These are phyloP conservation scores for Kentomonas sorsogonicus DNA, from an alignment of 208 protist genomes.

Conservation along the genomic window DNA sequence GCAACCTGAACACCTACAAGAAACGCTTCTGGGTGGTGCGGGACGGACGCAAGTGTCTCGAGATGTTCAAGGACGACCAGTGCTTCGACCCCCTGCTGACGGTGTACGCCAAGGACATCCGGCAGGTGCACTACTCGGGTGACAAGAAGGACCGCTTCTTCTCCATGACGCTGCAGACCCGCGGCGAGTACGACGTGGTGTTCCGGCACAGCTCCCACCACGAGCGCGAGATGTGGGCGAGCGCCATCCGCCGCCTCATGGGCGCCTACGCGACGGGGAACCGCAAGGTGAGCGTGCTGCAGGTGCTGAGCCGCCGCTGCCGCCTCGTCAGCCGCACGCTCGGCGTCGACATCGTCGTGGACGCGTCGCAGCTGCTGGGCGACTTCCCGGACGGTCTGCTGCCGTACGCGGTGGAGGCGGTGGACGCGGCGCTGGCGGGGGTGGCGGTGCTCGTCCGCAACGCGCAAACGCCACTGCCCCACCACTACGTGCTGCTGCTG, in stretches of 20 bases:
- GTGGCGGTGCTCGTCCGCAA: conserved; percentile 43
- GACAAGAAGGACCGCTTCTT: conserved; percentile 81
- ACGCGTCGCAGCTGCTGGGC: conserved; percentile 33
- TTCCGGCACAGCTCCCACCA: conserved; percentile 64
- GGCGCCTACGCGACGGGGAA: conserved; percentile 55
- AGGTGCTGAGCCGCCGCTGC: conserved; percentile 39
- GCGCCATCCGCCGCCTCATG: conserved; percentile 67
- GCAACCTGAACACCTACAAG: conserved; percentile 49
- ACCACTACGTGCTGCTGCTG: conserved; percentile 54
- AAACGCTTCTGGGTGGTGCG: conserved; percentile 83
- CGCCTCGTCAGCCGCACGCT: conserved; percentile 37
- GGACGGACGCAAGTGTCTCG: conserved; percentile 33
- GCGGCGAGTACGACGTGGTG: conserved; percentile 33
- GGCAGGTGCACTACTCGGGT: conserved; percentile 60
- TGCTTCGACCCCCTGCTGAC: conserved; percentile 39
- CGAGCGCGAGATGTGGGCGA: conserved; percentile 65
- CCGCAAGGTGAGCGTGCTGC: conserved; percentile 38
- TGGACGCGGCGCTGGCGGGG: conserved; percentile 57
- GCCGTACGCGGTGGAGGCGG: conserved; percentile 77
- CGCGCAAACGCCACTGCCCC: conserved; percentile 32
- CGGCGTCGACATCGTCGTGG: conserved; percentile 60
- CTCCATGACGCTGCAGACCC: conserved; percentile 58
- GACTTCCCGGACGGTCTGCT: conserved; percentile 61
- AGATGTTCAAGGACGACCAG: conserved; percentile 88
- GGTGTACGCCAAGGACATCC: conserved; percentile 47